phyloP scores from a whole-genome alignment of 805 yeast species.

The Soucietia sequanensis region DNA sequence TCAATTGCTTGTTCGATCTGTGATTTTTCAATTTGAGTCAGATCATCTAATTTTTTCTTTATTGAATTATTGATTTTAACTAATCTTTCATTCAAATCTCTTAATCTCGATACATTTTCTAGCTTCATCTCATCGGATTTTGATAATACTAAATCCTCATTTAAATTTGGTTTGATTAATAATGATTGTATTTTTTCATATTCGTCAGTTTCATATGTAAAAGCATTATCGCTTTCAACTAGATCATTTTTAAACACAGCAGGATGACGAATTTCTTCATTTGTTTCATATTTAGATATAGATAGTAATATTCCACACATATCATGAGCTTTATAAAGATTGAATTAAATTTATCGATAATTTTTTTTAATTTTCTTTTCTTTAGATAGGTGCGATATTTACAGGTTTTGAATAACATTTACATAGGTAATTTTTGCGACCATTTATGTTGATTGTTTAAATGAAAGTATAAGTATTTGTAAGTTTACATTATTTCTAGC shows the following conservation, averaged over 20 bases:
- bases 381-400: no score
- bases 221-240: neutral
- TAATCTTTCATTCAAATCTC: constrained; percentile 24
- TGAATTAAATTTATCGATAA: no score
- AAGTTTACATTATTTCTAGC: no score
- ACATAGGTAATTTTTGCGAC: no score
- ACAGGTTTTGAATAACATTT: no score
- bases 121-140: constrained; percentile 25
- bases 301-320: constrained; percentile 1
- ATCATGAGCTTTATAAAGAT: no score
- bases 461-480: no score
- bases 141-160: constrained; percentile 7
- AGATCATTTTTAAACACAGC: neutral
- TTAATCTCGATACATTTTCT: constrained; percentile 22
- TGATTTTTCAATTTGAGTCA: constrained; percentile 6
- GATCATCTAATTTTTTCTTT: constrained; percentile 12
- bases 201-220: neutral
- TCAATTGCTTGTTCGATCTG: constrained; percentile 10
- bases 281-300: neutral
- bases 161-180: neutral
- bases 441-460: no score
- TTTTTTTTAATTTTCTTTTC: no score
- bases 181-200: neutral
- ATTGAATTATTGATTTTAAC: constrained; percentile 25
- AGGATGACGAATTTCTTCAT: neutral